Base-by-base conservation (phyloP, 176 grass and related monocot species). In the Oryza nivara region DNA sequence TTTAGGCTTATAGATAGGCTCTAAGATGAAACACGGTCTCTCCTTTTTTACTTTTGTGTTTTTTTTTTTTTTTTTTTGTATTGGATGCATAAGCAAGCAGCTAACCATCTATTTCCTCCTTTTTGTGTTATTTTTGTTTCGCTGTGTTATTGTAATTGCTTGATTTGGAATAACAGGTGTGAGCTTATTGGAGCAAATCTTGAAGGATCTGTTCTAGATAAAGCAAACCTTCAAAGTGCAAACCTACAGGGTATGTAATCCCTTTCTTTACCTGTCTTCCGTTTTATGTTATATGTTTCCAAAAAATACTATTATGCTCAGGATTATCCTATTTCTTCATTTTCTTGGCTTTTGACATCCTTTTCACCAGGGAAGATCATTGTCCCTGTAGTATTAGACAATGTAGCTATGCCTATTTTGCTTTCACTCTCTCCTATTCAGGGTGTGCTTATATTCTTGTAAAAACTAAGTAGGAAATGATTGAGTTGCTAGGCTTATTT, bases 141-240 rank as follows among this genome's bases (percentile, higher is more conserved):
- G 17, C 77, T 76, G 68, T 63, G 74, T 14, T 80, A 22, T 78
- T 77, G 19, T 58, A 67, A 82, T 44, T 69, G 71, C 47, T 70
- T 34, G 63, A 51, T 84, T 75, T 9, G 60, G 41, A 49, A 80
- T 89, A 41, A 82, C 75, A 97, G 95, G 77, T 97, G 95, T 74
- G 92, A 97, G 76, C 83, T 97, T 85, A 48, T 88, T 86, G 92
- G 92, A 87, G 91, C 92, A 65, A 93, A 95, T 81, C 91, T 98
- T 84, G 52, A 86, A 75, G 85, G 67, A 81, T 84, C 91, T 88
- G 65, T 83, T 72, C 83, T 98, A 35, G 89, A 98, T 88, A 88
- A 87, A 87, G 91, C 95, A 79, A 95, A 93, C 56, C 87, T 98
- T 88, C 92, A 88, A 87, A 98, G 95, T 88, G 95, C 92, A 79